Conservation (phyloP, 2,329 filamentous ascomycete species). For the Fonsecaea multimorphosa region DNA sequence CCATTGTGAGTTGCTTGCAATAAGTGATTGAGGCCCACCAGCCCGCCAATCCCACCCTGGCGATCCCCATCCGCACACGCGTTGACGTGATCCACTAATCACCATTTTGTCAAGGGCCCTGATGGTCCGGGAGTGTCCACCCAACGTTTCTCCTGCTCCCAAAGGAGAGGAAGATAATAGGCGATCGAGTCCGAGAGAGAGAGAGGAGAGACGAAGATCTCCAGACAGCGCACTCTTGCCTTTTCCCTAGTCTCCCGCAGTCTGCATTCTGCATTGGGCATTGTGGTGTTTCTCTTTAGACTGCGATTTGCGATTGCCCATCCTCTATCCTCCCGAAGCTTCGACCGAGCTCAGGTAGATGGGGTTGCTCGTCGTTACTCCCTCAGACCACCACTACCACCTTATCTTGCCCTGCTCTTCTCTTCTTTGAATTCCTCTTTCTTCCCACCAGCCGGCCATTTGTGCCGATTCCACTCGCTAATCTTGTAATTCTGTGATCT, state of each 20-base stretch:
- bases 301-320: conserved; percentile 13
- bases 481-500: conserved; percentile 24
- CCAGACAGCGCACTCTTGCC: neutral
- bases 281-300: neutral
- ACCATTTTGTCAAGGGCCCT: neutral
- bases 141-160: neutral
- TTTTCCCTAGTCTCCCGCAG: neutral
- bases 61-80: conserved; percentile 4
- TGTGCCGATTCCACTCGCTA: conserved; percentile 62
- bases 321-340: conserved; percentile 12
- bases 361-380: conserved; percentile 14
- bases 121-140: conserved; percentile 1
- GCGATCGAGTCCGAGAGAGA: neutral
- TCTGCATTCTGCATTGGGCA: conserved; percentile 1
- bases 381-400: conserved; percentile 8
- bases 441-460: conserved; percentile 50
- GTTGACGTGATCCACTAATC: conserved; percentile 6
- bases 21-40: neutral
- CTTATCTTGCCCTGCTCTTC: neutral
- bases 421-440: conserved; percentile 20
- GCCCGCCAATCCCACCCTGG: neutral
- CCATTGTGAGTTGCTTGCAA: neutral
- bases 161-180: neutral
- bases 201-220: neutral
- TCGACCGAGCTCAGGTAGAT: conserved; percentile 10